These are phyloP conservation scores for Hyaloscypha bicolor DNA, from an alignment of 495 filamentous ascomycete genomes.

Conservation along the genomic window DNA sequence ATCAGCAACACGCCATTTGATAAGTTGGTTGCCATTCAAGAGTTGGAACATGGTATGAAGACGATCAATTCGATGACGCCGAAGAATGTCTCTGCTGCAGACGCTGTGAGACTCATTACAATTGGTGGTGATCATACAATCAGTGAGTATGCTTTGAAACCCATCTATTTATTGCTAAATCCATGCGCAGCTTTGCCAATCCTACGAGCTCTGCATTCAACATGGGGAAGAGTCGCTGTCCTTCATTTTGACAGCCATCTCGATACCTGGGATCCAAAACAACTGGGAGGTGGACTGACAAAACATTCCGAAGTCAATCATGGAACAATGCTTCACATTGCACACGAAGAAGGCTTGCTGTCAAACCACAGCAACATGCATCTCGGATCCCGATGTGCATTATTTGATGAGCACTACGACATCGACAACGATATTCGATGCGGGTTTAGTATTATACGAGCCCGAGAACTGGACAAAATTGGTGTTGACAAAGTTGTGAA, in stretches of 20 bases:
- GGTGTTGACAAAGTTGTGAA: slow-evolving; percentile 73
- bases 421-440: slow-evolving; percentile 83
- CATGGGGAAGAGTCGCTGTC: slow-evolving; percentile 56
- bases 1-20: slow-evolving; percentile 64
- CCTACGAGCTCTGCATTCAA: slow-evolving; percentile 40
- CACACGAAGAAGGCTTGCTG: slow-evolving; percentile 63
- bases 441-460: slow-evolving; percentile 81
- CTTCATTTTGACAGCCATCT: slow-evolving; percentile 69
- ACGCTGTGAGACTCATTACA: slow-evolving; percentile 58
- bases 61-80: slow-evolving; percentile 41
- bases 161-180: neutral
- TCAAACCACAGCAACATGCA: slow-evolving; percentile 84
- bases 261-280: slow-evolving; percentile 51
- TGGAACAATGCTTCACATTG: slow-evolving; percentile 65
- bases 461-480: slow-evolving; percentile 77
- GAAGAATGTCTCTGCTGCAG: slow-evolving; percentile 44
- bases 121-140: slow-evolving; percentile 59
- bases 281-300: slow-evolving; percentile 29
- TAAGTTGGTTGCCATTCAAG: slow-evolving; percentile 62
- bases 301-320: slow-evolving; percentile 72
- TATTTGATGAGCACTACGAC: slow-evolving; percentile 67
- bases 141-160: slow-evolving; percentile 18
- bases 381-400: slow-evolving; percentile 79
- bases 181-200: slow-evolving; percentile 42
- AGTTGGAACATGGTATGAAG: slow-evolving; percentile 63